Base-by-base conservation (phyloP, 2,329 filamentous ascomycete species). In the Stemphylium lycopersici region DNA sequence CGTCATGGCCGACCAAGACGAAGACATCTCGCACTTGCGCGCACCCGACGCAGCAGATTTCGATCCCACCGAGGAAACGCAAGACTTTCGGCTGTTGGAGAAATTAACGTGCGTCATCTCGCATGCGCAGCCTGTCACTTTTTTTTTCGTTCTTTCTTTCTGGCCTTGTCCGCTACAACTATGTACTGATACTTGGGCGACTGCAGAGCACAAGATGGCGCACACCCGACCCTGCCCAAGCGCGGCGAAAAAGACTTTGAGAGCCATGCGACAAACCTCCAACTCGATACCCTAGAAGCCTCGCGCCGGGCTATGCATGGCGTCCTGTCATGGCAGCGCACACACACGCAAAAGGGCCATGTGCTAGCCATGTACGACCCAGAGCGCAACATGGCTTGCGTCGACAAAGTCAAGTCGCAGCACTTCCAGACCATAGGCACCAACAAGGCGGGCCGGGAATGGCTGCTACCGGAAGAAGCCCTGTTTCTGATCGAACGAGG, bases 181-280 rank as follows among this genome's bases (percentile, higher is more conserved):
- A 22, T 22, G 22, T 26, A 47, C 59, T 61, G 38, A 51, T 51
- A 53, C 18, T 11, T 13, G 29, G 6, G n/a, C 52, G 37, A 47
- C 22, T 22, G 6, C 49, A 71, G 68, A 32, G 54, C 58, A 36
- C 56, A 64, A 37, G 65, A 65, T 39, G 62, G 57, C 42, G 61
- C 66, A 47, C 55, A 58, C n/a, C 66, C 78, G 79, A 85, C 86
- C 65, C 83, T 93, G 10, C 91, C 96, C 32, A 92, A 93, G 62
- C 91, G 92, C 60, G 95, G 95, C 56, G 92, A 96, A 74, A 99
- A 99, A 76, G 95, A 99, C 78, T 99, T 97, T 74, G 95, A 98
- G 77, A 88, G 90, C 24, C 92, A 98, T 76, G 90, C 90, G 42
- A 98, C 95, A 2, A 84, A 85, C 29, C 86, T 90, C 29, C 95